These are phyloP conservation scores for Penicillium macrosclerotiorum DNA, from an alignment of 495 filamentous ascomycete genomes.

Conservation along the genomic window DNA sequence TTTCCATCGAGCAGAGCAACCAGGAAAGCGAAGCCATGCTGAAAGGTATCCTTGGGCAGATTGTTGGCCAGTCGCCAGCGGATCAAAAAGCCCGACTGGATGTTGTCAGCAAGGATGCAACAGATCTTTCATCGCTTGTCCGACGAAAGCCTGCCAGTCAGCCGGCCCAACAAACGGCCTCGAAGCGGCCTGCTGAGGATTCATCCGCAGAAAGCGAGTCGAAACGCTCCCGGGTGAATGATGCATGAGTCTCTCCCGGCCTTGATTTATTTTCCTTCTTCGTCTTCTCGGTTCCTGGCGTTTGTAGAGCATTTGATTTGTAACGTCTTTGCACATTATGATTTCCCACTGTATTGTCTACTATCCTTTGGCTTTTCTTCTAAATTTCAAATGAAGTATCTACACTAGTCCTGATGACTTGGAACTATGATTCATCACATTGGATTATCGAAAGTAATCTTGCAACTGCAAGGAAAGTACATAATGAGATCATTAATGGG, in stretches of 20 bases:
- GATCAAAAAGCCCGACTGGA: conserved; percentile 66
- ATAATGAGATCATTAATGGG: no score
- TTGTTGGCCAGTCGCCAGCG: conserved; percentile 63
- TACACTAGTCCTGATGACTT: no score
- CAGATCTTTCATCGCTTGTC: conserved; percentile 82
- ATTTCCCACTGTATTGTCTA: no score
- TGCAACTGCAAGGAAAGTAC: no score
- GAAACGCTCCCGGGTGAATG: conserved; percentile 32
- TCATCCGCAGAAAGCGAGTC: conserved; percentile 16
- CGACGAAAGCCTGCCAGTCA: conserved; percentile 58
- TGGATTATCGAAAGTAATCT: no score
- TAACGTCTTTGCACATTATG: no score
- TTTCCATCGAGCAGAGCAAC: conserved; percentile 56
- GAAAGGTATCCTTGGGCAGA: conserved; percentile 68
- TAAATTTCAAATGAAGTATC: not conserved
- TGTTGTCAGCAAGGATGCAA: conserved; percentile 76
- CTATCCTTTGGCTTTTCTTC: not conserved
- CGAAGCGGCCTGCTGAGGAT: conserved; percentile 34
- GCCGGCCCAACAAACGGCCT: conserved; percentile 12
- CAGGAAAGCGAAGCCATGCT: conserved; percentile 49
- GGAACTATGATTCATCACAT: no score
- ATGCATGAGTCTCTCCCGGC: conserved; percentile 6
- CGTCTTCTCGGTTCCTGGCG: conserved; percentile 1
- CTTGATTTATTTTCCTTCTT: not conserved
- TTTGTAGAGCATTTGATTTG: conserved; percentile 4